A percentile compares a stretch with the other conserved stretches of the same genome.
phyloP scores from a whole-genome alignment of 768 basidiomycete genomes.

The Lactarius evosmus region DNA sequence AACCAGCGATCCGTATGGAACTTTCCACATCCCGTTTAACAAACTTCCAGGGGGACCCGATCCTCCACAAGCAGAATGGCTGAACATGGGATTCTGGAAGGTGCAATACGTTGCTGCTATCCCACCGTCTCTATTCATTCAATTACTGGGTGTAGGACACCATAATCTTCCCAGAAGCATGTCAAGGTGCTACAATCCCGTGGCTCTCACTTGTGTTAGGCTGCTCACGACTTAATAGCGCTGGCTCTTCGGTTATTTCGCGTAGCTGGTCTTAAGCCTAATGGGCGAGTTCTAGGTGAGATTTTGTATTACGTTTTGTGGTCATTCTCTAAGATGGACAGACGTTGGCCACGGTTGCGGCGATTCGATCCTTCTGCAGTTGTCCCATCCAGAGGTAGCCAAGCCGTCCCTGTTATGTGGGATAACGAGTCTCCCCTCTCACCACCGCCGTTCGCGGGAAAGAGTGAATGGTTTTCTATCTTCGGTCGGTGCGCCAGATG shows the following conservation, averaged over 20 bases:
- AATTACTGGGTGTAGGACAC: conserved; percentile 40
- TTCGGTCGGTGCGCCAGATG: conserved; percentile 5
- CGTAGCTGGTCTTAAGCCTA: conserved; percentile 40
- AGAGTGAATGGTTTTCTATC: conserved; percentile 35
- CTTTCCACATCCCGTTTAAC: conserved; percentile 57
- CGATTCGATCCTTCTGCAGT: conserved; percentile 57
- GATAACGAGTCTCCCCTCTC: conserved; percentile 52
- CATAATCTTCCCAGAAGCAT: conserved; percentile 52
- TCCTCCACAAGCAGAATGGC: conserved; percentile 57
- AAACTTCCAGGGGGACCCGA: conserved; percentile 36
- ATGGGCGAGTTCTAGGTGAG: conserved; percentile 54
- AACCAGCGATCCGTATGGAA: conserved; percentile 49
- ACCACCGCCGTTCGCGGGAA: conserved; percentile 45
- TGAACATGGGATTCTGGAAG: conserved; percentile 72
- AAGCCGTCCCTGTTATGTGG: conserved; percentile 50
- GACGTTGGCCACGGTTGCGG: conserved; percentile 70
- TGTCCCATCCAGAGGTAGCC: conserved; percentile 45
- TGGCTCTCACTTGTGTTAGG: background rate
- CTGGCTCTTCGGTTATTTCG: conserved; percentile 52
- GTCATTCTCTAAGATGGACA: conserved; percentile 30
- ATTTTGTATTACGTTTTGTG: background rate
- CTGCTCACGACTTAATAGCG: conserved; percentile 32
- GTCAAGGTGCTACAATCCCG: conserved; percentile 44
- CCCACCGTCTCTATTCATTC: background rate
- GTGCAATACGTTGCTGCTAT: conserved; percentile 34